A percentile compares a stretch with the other conserved stretches of the same genome.
Conservation (phyloP, 305 asterid species). For the Vinca major region DNA sequence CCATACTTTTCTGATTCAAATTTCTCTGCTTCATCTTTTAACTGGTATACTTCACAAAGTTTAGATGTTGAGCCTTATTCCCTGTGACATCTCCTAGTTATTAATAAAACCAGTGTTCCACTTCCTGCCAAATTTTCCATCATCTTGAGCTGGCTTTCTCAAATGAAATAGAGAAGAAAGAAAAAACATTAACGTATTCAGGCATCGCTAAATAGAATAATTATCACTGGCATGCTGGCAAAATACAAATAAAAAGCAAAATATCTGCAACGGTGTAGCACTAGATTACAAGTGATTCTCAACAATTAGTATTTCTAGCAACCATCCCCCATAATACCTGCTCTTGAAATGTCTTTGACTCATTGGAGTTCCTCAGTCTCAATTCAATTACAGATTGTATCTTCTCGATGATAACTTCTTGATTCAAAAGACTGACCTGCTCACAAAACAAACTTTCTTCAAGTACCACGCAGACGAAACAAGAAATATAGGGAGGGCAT, state of each 20-base stretch:
- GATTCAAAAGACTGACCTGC: slow-evolving; percentile 94
- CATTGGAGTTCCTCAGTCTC: slow-evolving; percentile 75
- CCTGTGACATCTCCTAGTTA: not conserved
- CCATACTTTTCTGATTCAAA: not conserved
- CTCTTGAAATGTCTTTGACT: slow-evolving; percentile 72
- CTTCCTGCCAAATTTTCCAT: not conserved
- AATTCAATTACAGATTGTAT: slow-evolving; percentile 71
- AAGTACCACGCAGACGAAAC: not conserved
- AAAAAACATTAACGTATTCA: no score
- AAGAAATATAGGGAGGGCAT: not conserved
- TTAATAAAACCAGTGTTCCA: not conserved
- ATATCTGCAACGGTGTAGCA: not conserved
- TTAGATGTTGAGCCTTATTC: not conserved
- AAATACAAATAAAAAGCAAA: no score
- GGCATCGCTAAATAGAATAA: no score
- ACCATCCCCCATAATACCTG: slow-evolving; percentile 43
- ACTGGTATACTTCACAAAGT: not conserved
- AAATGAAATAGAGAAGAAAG: no score
- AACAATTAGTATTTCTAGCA: not conserved
- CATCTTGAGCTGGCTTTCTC: not conserved
- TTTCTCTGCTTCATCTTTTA: not conserved
- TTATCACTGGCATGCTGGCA: no score
- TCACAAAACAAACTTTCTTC: slow-evolving; percentile 3
- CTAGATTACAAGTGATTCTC: no score
- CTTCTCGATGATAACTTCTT: slow-evolving; percentile 78